Evolutionary conservation across 176 grass and related monocot species (phyloP).

Genomic region (Rhynchospora breviuscula): DNA sequence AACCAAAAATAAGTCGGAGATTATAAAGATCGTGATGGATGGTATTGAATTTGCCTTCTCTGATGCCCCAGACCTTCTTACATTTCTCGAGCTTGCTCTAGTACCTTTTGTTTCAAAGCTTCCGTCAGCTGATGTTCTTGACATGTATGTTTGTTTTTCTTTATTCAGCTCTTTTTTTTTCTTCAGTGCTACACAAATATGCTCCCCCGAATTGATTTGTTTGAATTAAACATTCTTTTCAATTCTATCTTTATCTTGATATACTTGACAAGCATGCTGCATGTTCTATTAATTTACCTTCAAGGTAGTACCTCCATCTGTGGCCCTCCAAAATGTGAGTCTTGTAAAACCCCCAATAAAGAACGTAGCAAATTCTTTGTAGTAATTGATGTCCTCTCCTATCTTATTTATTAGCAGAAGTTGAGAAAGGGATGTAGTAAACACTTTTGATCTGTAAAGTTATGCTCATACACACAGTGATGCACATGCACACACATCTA

Average conservation of each 20-base stretch:
- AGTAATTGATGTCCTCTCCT: background rate
- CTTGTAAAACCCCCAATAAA: background rate
- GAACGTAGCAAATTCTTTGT: background rate
- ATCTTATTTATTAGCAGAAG: background rate
- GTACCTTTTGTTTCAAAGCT: constrained; percentile 86
- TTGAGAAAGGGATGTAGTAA: background rate
- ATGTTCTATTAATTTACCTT: background rate
- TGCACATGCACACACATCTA: no score
- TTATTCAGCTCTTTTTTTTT: background rate
- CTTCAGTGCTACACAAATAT: background rate
- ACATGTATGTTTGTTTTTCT: constrained; percentile 56
- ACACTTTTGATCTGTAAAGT: background rate
- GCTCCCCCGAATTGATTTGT: background rate
- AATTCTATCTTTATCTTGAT: background rate
- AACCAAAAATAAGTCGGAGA: constrained; percentile 73
- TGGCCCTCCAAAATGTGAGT: background rate
- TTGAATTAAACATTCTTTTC: background rate
- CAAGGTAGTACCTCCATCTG: background rate
- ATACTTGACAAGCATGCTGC: background rate
- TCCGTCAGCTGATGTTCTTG: constrained; percentile 57
- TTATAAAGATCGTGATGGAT: constrained; percentile 68
- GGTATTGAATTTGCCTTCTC: constrained; percentile 70
- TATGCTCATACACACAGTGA: background rate
- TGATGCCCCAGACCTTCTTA: constrained; percentile 58
- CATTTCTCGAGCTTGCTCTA: constrained; percentile 72